phyloP scores from a whole-genome alignment of 225 moss, liverwort and hornwort species.

The Asterella californica region DNA sequence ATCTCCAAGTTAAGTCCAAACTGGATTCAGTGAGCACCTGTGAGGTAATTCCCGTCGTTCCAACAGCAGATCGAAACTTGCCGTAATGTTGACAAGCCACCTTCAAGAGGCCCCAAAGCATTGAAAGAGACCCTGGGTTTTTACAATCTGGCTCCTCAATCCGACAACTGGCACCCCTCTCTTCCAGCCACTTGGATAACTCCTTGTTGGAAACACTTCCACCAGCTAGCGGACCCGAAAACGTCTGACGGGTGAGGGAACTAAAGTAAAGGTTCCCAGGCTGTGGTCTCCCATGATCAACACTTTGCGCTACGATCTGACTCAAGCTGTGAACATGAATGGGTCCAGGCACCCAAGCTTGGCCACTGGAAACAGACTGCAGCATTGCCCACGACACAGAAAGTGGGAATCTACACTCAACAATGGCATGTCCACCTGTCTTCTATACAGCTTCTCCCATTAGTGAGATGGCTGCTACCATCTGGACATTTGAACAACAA shows the following conservation, averaged over 20 bases:
- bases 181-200: slow-evolving; percentile 85
- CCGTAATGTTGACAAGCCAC: slow-evolving; percentile 91
- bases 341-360: slow-evolving; percentile 65
- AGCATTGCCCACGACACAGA: slow-evolving; percentile 6
- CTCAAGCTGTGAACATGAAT: slow-evolving; percentile 59
- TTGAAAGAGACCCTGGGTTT: slow-evolving; percentile 43
- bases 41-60: slow-evolving; percentile 51
- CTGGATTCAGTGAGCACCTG: slow-evolving; percentile 39
- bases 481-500: not conserved
- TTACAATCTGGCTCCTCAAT: slow-evolving; percentile 39
- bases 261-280: slow-evolving; percentile 39
- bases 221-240: slow-evolving; percentile 61
- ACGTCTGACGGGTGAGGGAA: slow-evolving; percentile 33
- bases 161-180: slow-evolving; percentile 51
- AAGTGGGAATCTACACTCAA: not conserved
- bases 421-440: not conserved
- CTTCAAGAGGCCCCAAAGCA: slow-evolving; percentile 73
- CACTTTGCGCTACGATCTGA: slow-evolving; percentile 42
- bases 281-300: slow-evolving; percentile 31
- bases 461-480: not conserved
- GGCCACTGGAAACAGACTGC: slow-evolving; percentile 70
- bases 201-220: slow-evolving; percentile 68
- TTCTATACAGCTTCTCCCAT: not conserved
- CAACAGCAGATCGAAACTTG: slow-evolving; percentile 66
- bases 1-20: not conserved